Base-by-base conservation (phyloP, 768 basidiomycete species). In the Termitomyces eurrhizus region DNA sequence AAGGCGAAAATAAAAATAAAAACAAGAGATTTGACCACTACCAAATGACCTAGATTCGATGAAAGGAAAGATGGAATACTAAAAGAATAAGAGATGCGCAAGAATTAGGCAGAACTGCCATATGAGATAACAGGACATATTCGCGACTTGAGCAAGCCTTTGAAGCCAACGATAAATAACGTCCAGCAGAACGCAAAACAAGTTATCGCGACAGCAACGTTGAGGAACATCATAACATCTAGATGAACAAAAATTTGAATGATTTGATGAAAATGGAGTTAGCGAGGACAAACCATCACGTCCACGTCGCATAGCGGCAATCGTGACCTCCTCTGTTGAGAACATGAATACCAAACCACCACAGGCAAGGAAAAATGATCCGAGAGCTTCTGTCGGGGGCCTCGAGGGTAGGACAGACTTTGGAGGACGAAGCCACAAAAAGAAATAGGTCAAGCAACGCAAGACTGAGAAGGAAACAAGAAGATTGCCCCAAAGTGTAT, bases 181-280 rank as follows among this genome's bases (percentile, higher is more conserved):
- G 84, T 81, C 95, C 95, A 98, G 69, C 86, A 87, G 75, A 94
- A 94, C 26, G 89, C 86, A 51, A 93, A 78, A 64, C 90, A 93
- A 1, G 92, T 95, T 58, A 94, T 79, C 4, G 95, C 92, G 37
- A 97, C 87, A 9, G 91, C 87, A 12, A 92, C 78, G 65, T 92
- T 92, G 56, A 92, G 74, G 76, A 94, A 91, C 90, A 94, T 90
- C 88, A 94, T 90, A 51, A 92, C 84, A 70, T 93, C 91, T 91
- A 44, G 21, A 58, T 52, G 54, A 52, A 60, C 57, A 57, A 65
- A 39, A 16, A 13, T 16, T 36, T 32, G 12, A 24, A 33, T n/a
- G 41, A 24, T 46, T 52, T 42, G 9, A 48, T 50, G n/a, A 48
- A 60, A 29, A 32, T 36, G 51, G 41, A 44, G 29, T 44, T n/a